Percentiles rank a stretch among this genome's conserved stretches.
These are phyloP conservation scores for Escallonia herrerae DNA, from an alignment of 129 eudicot species.

Conservation along the genomic window DNA sequence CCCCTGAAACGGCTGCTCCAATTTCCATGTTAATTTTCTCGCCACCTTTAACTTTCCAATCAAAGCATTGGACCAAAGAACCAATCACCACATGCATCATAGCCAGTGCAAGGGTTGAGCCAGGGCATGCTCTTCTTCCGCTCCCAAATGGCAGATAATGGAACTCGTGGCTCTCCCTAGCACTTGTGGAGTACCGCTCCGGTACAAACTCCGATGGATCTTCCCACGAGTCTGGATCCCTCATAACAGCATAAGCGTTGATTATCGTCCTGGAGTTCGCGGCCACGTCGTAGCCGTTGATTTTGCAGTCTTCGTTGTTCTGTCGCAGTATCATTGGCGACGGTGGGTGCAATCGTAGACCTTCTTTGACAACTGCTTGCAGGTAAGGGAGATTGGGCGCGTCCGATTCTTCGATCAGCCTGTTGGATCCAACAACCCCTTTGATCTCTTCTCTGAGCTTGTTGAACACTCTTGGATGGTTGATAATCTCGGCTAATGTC, in stretches of 20 bases:
- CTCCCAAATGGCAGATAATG: constrained; percentile 17
- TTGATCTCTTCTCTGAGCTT: constrained; percentile 18
- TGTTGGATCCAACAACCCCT: constrained; percentile 4
- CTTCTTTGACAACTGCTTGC: constrained; percentile 24
- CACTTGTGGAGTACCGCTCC: constrained; percentile 7
- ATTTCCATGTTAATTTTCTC: constrained; percentile 14
- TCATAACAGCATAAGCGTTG: constrained; percentile 16
- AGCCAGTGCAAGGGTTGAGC: constrained; percentile 12
- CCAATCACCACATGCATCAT: constrained; percentile 7
- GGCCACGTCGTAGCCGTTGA: constrained; percentile 10
- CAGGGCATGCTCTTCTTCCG: constrained; percentile 18
- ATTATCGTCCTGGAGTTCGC: constrained; percentile 7
- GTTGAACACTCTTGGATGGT: constrained; percentile 7
- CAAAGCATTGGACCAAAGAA: constrained; percentile 16
- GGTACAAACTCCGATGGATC: constrained; percentile 7
- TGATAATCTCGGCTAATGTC: constrained; percentile 17
- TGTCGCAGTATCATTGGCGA: constrained; percentile 14
- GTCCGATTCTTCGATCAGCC: constrained; percentile 18
- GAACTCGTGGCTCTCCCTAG: neutral
- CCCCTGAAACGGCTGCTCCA: neutral
- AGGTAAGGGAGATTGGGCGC: constrained; percentile 19
- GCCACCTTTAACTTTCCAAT: constrained; percentile 9
- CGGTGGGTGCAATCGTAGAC: constrained; percentile 18
- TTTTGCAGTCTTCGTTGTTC: constrained; percentile 8
- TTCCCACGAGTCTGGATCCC: constrained; percentile 15